Evolutionary conservation across 495 filamentous ascomycete genomes (phyloP).

Genomic region (Elasticomyces elasticus): DNA sequence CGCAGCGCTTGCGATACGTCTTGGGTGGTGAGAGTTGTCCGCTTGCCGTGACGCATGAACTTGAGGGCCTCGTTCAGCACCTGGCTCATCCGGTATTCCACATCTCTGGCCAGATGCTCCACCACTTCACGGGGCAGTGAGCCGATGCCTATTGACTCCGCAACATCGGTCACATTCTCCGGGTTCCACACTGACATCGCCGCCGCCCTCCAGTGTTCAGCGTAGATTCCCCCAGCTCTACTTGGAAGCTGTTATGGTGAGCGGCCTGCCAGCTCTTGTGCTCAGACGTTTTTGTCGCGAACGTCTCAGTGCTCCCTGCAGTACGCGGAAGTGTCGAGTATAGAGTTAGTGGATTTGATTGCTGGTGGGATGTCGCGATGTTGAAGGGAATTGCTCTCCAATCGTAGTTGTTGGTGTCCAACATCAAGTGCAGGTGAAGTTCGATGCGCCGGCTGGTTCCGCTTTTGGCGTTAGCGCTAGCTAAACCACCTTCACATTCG

Average conservation of each 20-base stretch:
- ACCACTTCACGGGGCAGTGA: conserved; percentile 70
- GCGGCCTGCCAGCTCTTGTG: no score
- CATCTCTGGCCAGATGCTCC: conserved; percentile 77
- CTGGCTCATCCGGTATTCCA: conserved; percentile 87
- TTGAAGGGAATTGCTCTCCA: no score
- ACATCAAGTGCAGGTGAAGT: no score
- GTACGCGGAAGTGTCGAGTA: no score
- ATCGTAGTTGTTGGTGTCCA: no score
- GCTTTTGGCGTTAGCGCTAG: no score
- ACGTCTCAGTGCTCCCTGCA: no score
- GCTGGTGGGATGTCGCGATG: no score
- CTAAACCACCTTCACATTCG: no score
- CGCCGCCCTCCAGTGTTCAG: neutral
- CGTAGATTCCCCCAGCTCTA: neutral
- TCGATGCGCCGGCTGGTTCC: no score
- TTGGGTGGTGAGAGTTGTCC: conserved; percentile 71
- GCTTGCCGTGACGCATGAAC: conserved; percentile 81
- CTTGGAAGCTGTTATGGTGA: neutral
- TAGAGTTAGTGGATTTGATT: no score
- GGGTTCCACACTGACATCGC: conserved; percentile 70
- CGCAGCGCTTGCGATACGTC: conserved; percentile 75
- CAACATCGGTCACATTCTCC: conserved; percentile 88
- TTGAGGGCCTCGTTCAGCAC: conserved; percentile 88
- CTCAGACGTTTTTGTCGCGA: no score
- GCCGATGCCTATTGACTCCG: conserved; percentile 83